Percentiles rank a stretch among this genome's conserved stretches.
Conservation (phyloP, 2,329 filamentous ascomycete genomes). For the Trichoderma sp. region DNA sequence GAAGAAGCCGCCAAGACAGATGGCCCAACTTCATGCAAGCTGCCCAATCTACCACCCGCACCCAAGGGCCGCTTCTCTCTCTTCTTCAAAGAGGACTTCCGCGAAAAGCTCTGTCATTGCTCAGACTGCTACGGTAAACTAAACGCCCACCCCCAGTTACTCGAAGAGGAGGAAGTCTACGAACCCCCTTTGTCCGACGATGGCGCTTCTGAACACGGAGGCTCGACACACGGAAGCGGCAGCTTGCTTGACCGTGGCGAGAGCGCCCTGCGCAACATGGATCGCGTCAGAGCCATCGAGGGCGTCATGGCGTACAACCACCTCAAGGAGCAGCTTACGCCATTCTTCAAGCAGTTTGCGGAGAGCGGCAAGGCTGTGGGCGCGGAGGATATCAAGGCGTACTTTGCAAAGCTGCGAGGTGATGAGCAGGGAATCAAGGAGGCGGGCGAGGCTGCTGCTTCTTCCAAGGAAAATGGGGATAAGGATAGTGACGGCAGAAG, state of each 20-base stretch:
- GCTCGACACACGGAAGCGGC: conserved; percentile 68
- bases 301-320: conserved; percentile 99
- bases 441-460: conserved; percentile 56
- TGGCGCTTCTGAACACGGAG: conserved; percentile 55
- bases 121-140: conserved; percentile 75
- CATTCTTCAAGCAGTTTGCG: conserved; percentile 90
- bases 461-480: conserved; percentile 37
- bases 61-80: conserved; percentile 70
- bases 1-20: background rate
- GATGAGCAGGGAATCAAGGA: conserved; percentile 74
- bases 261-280: conserved; percentile 85
- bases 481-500: conserved; percentile 41
- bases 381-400: conserved; percentile 93
- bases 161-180: conserved; percentile 93
- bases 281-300: conserved; percentile 90
- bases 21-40: conserved; percentile 53
- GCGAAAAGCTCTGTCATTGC: conserved; percentile 81
- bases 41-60: conserved; percentile 56
- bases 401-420: conserved; percentile 91
- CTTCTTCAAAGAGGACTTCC: conserved; percentile 79
- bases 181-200: conserved; percentile 82
- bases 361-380: conserved; percentile 86
- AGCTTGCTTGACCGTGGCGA: conserved; percentile 90
- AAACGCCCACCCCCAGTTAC: conserved; percentile 71
- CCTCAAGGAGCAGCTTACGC: conserved; percentile 92